A percentile compares a stretch with the other conserved stretches of the same genome.
These are phyloP conservation scores for Neurospora sp. DNA, from an alignment of 495 filamentous ascomycete genomes.

Conservation along the genomic window DNA sequence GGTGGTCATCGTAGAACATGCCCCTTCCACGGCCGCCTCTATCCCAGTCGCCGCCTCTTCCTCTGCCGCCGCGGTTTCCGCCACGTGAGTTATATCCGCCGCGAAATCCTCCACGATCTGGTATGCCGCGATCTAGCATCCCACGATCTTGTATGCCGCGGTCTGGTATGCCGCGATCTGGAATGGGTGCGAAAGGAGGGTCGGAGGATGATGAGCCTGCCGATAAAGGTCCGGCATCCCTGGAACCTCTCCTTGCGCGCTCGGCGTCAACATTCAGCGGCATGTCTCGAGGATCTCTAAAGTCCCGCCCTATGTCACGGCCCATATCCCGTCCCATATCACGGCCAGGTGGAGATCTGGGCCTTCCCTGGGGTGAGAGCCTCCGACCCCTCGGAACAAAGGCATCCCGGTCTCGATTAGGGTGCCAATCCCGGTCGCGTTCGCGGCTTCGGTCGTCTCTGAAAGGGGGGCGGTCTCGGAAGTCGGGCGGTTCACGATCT, in stretches of 20 bases:
- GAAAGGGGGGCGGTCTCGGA: slow-evolving; percentile 36
- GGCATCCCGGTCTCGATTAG: slow-evolving; percentile 25
- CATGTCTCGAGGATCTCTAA: slow-evolving; percentile 23
- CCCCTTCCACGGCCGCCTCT: slow-evolving; percentile 45
- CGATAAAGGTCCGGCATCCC: slow-evolving; percentile 49
- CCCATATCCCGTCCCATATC: slow-evolving; percentile 24
- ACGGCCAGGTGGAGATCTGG: slow-evolving; percentile 29
- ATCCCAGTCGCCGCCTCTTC: slow-evolving; percentile 59
- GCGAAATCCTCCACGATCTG: slow-evolving; percentile 41
- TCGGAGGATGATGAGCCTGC: slow-evolving; percentile 61
- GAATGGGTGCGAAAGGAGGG: slow-evolving; percentile 39
- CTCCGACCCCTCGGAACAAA: slow-evolving; percentile 31
- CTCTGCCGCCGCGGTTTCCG: slow-evolving; percentile 31
- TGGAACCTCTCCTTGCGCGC: slow-evolving; percentile 38
- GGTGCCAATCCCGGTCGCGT: slow-evolving; percentile 32
- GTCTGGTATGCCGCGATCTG: slow-evolving; percentile 43
- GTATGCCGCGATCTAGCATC: slow-evolving; percentile 33
- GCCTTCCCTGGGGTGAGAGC: slow-evolving; percentile 34
- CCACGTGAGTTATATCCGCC: slow-evolving; percentile 7
- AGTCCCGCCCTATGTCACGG: slow-evolving; percentile 13
- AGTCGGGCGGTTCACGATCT: slow-evolving; percentile 44
- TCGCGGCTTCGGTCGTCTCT: slow-evolving; percentile 37
- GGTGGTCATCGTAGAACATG: slow-evolving; percentile 49
- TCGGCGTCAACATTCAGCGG: slow-evolving; percentile 40
- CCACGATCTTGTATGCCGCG: slow-evolving; percentile 14